A percentile compares a stretch with the other conserved stretches of the same genome.
These are phyloP conservation scores for Aeschynomene evenia DNA, from an alignment of 306 rosid genomes.

Conservation along the genomic window DNA sequence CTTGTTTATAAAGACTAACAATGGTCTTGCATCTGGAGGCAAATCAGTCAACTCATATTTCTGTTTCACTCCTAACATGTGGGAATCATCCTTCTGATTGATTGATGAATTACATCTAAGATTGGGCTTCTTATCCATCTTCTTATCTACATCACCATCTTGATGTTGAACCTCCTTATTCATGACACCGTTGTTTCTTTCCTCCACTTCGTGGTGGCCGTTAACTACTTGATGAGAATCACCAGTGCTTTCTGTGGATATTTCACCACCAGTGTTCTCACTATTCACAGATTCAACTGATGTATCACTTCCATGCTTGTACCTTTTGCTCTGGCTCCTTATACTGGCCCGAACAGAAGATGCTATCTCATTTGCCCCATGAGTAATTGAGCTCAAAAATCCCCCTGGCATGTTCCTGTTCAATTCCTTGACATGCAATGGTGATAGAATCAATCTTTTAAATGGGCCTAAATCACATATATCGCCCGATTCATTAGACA, in stretches of 20 bases:
- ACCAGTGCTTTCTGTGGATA: slow-evolving; percentile 71
- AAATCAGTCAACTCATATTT: slow-evolving; percentile 73
- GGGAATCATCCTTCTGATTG: slow-evolving; percentile 70
- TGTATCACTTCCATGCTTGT: slow-evolving; percentile 66
- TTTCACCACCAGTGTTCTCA: slow-evolving; percentile 55
- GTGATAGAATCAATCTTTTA: slow-evolving; percentile 86
- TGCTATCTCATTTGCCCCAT: slow-evolving; percentile 98
- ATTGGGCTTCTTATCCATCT: slow-evolving; percentile 56
- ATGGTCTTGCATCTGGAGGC: slow-evolving; percentile 88
- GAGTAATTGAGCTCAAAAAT: slow-evolving; percentile 86
- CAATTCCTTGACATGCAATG: slow-evolving; percentile 73
- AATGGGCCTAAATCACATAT: slow-evolving; percentile 86
- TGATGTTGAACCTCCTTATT: slow-evolving; percentile 55
- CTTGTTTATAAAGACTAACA: slow-evolving; percentile 91
- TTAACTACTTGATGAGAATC: slow-evolving; percentile 53
- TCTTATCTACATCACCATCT: slow-evolving; percentile 57
- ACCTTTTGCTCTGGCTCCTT: slow-evolving; percentile 78
- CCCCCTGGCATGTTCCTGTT: slow-evolving; percentile 56
- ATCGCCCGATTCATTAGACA: slow-evolving; percentile 91
- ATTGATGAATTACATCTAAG: slow-evolving; percentile 49
- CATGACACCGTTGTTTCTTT: slow-evolving; percentile 44
- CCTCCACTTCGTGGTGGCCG: slow-evolving; percentile 65
- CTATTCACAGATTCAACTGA: slow-evolving; percentile 61
- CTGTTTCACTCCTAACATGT: slow-evolving; percentile 56
- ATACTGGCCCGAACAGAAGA: slow-evolving; percentile 90